Evolutionary conservation across 768 basidiomycete species (phyloP).

Genomic region (Boletus tylopilopsis): DNA sequence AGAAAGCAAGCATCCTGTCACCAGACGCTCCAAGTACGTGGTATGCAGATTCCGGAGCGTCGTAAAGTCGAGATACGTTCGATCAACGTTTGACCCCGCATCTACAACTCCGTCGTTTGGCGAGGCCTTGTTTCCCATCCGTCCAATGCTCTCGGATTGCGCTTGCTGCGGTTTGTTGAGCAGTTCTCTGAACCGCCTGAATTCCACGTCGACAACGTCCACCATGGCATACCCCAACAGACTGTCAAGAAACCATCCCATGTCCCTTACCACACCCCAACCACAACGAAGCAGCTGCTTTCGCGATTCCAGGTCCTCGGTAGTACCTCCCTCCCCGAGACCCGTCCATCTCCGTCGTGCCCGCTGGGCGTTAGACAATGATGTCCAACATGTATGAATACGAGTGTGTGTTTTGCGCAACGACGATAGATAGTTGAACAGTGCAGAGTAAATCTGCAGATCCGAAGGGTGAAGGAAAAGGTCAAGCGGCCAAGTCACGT

Average conservation of each 20-base stretch:
- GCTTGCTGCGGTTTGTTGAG: slow-evolving; percentile 33
- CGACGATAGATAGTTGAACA: slow-evolving; percentile 82
- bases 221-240: slow-evolving; percentile 83
- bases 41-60: slow-evolving; percentile 80
- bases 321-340: slow-evolving; percentile 79
- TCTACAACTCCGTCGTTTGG: slow-evolving; percentile 11
- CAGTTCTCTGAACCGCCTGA: slow-evolving; percentile 61
- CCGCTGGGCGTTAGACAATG: slow-evolving; percentile 81
- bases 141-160: slow-evolving; percentile 19
- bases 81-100: slow-evolving; percentile 21
- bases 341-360: slow-evolving; percentile 84
- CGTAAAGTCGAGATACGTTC: slow-evolving; percentile 70
- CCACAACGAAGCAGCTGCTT: slow-evolving; percentile 67
- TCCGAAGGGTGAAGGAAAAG: slow-evolving; percentile 80
- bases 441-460: slow-evolving; percentile 64
- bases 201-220: slow-evolving; percentile 87
- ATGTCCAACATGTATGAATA: slow-evolving; percentile 79
- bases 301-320: slow-evolving; percentile 62
- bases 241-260: slow-evolving; percentile 90
- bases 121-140: slow-evolving; percentile 5
- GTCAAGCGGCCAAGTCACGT: slow-evolving; percentile 83
- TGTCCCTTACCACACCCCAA: slow-evolving; percentile 84
- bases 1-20: slow-evolving; percentile 75
- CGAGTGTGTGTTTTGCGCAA: slow-evolving; percentile 80
- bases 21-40: slow-evolving; percentile 72